Conservation (phyloP, 169 alveolate species). For the Eimeria praecox region DNA sequence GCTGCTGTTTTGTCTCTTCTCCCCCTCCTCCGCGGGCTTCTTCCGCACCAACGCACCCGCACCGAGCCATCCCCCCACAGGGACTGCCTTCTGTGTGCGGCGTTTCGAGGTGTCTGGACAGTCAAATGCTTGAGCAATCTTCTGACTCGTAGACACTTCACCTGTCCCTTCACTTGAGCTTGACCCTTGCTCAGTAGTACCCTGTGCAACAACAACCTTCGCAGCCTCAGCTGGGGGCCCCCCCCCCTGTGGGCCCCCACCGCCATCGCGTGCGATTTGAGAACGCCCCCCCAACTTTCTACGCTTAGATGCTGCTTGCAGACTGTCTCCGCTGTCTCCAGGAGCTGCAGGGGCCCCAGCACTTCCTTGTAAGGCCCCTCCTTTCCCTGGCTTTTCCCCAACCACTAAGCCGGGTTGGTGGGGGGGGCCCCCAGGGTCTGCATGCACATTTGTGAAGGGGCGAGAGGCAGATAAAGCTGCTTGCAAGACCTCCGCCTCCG, state of each 20-base stretch:
- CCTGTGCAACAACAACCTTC: background rate
- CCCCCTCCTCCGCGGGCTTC: background rate
- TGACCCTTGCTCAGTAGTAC: background rate
- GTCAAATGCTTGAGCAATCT: background rate
- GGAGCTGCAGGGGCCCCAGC: background rate
- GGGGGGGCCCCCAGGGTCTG: background rate
- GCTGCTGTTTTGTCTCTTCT: background rate
- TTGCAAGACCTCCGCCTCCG: conserved; percentile 24
- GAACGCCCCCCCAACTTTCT: background rate
- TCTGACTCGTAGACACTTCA: background rate
- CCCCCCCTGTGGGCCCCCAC: background rate
- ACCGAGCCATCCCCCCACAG: conserved; percentile 73
- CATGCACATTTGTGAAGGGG: background rate
- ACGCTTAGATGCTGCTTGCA: background rate
- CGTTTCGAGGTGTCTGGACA: conserved; percentile 50
- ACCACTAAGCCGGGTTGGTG: background rate
- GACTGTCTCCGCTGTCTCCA: background rate
- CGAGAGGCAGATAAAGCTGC: background rate
- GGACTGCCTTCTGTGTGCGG: background rate
- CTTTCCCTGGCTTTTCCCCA: background rate
- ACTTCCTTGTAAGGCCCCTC: background rate
- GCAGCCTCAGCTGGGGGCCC: background rate
- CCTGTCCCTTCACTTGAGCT: background rate
- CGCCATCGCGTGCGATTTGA: background rate
- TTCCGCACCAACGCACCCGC: conserved; percentile 44